A percentile compares a stretch with the other conserved stretches of the same genome.
These are phyloP conservation scores for Silene vulgaris DNA, from an alignment of 179 eudicot genomes.

Conservation along the genomic window DNA sequence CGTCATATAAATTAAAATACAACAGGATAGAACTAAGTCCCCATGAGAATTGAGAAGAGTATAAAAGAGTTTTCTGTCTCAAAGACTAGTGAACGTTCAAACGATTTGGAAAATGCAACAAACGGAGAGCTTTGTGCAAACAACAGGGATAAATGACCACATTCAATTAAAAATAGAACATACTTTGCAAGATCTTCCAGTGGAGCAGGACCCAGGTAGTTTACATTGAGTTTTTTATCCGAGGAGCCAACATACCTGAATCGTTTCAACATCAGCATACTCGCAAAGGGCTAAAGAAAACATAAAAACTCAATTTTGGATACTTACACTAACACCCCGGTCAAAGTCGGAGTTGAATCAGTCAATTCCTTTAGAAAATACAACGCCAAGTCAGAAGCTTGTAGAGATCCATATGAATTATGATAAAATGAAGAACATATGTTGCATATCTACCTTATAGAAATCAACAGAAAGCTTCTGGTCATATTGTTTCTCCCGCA, in stretches of 20 bases:
- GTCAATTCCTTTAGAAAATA: constrained; percentile 38
- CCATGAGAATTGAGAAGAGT: too few species aligned
- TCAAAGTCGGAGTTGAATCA: constrained; percentile 50
- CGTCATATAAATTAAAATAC: too few species aligned
- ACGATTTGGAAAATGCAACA: neutral
- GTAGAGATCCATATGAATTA: neutral
- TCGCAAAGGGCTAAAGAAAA: neutral
- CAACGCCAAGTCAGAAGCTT: constrained; percentile 1
- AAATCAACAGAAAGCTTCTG: constrained; percentile 68
- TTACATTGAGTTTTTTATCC: constrained; percentile 55
- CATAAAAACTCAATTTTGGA: constrained; percentile 12
- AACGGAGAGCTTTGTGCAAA: neutral
- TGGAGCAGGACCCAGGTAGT: constrained; percentile 86
- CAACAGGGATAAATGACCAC: neutral
- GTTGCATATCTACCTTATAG: constrained; percentile 57
- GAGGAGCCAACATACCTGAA: constrained; percentile 79
- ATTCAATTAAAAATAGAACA: neutral
- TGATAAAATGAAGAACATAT: neutral
- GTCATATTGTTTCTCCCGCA: constrained; percentile 95
- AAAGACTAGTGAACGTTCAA: neutral
- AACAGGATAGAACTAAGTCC: too few species aligned
- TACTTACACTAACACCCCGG: constrained; percentile 77
- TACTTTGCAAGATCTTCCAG: constrained; percentile 77
- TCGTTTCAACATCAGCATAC: constrained; percentile 6
- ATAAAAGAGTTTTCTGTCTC: too few species aligned